These are phyloP conservation scores for Pulveroboletus sp. DNA, from an alignment of 768 basidiomycete genomes.

Conservation along the genomic window DNA sequence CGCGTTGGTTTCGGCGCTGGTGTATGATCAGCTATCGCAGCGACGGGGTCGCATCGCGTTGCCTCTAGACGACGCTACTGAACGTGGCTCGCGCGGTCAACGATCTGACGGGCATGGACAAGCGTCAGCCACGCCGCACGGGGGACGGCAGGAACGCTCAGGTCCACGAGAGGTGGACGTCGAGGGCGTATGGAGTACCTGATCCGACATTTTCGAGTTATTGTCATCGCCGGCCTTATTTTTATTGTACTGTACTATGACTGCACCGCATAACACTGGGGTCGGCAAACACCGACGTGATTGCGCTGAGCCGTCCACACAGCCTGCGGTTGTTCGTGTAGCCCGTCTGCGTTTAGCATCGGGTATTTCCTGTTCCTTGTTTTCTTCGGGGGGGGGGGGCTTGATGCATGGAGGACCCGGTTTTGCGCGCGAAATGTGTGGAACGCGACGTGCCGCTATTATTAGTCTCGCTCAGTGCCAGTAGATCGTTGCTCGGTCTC, in stretches of 20 bases:
- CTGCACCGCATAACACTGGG: too few relatives aligned
- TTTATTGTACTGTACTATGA: background rate
- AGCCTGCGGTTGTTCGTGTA: too few relatives aligned
- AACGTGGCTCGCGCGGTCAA: background rate
- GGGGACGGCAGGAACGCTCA: background rate
- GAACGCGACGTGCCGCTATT: too few relatives aligned
- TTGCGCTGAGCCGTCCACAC: too few relatives aligned
- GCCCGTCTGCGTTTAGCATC: too few relatives aligned
- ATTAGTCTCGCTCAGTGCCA: too few relatives aligned
- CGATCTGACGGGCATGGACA: constrained; percentile 3
- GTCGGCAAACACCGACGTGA: too few relatives aligned
- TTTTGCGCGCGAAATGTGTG: too few relatives aligned
- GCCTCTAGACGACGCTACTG: constrained; percentile 33
- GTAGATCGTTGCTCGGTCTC: too few relatives aligned
- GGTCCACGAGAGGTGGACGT: constrained; percentile 41
- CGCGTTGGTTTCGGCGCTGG: constrained; percentile 41
- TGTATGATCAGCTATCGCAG: constrained; percentile 32
- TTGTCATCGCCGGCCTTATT: background rate
- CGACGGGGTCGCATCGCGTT: constrained; percentile 38
- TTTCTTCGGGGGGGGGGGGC: too few relatives aligned
- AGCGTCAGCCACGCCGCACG: background rate
- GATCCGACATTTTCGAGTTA: background rate
- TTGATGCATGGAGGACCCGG: too few relatives aligned
- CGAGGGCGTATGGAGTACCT: constrained; percentile 36
- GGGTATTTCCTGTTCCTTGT: too few relatives aligned